Evolutionary conservation across 192 early-diverging fungal genomes (phyloP).

Genomic region (Coemansia sp.): DNA sequence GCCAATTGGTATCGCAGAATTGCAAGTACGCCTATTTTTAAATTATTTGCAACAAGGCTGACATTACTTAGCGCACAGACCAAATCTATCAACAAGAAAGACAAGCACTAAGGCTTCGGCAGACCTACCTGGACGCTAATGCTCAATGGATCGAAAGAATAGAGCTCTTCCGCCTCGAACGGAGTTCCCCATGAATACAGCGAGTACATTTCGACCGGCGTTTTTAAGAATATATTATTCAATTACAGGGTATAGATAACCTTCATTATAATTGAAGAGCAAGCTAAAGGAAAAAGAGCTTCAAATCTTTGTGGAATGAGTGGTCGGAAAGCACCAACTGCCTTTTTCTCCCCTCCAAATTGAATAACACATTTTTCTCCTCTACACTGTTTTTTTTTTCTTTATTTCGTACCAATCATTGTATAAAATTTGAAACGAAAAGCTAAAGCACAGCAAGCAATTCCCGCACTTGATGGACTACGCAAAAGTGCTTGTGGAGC

Average conservation of each 20-base stretch:
- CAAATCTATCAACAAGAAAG: neutral
- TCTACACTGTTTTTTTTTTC: neutral
- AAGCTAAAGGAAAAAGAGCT: too few relatives aligned
- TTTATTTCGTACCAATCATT: neutral
- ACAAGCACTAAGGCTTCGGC: neutral
- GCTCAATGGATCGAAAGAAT: conserved; percentile 47
- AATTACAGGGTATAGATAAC: too few relatives aligned
- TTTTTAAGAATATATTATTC: too few relatives aligned
- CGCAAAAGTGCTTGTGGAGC: conserved; percentile 24
- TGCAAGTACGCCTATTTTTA: conserved; percentile 42
- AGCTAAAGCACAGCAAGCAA: too few relatives aligned
- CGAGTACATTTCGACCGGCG: conserved; percentile 23
- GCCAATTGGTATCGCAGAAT: conserved; percentile 46
- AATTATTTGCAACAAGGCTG: neutral
- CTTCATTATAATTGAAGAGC: too few relatives aligned
- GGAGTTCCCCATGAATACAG: conserved; percentile 52
- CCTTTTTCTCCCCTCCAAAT: neutral
- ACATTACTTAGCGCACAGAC: neutral
- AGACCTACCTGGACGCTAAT: conserved; percentile 42
- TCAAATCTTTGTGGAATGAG: too few relatives aligned
- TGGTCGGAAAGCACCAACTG: too few relatives aligned
- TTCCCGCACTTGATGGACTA: conserved; percentile 29
- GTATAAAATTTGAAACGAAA: neutral
- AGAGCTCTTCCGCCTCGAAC: conserved; percentile 31
- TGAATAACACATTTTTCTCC: too few relatives aligned